A percentile compares a stretch with the other conserved stretches of the same genome.
phyloP scores from a whole-genome alignment of 192 early-diverging fungal species.

The Jimgerdemannia lactiflua region DNA sequence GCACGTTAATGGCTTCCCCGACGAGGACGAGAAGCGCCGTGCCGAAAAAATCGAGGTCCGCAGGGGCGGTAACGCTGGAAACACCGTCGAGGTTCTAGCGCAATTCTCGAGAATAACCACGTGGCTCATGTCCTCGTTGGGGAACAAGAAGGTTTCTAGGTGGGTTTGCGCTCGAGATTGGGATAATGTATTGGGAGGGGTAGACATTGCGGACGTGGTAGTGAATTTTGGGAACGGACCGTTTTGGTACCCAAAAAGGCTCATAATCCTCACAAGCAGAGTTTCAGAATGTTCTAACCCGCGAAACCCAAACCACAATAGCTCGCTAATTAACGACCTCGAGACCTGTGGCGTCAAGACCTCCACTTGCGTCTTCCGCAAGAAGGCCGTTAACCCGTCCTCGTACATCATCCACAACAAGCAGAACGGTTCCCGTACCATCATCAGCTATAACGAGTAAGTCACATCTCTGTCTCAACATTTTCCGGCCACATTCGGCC shows the following conservation, averaged over 20 bases:
- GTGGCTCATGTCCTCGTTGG: conserved; percentile 52
- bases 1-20: conserved; percentile 53
- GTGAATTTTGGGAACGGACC: too few relatives aligned
- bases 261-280: too few relatives aligned
- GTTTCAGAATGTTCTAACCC: too few relatives aligned
- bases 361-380: conserved; percentile 38
- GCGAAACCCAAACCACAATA: conserved; percentile 6
- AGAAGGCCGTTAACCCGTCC: conserved; percentile 21
- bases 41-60: conserved; percentile 55
- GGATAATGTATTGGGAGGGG: neutral
- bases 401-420: conserved; percentile 57
- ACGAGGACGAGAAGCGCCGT: conserved; percentile 59
- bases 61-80: conserved; percentile 63
- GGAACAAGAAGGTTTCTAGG: conserved; percentile 40
- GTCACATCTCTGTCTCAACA: neutral
- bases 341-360: conserved; percentile 41
- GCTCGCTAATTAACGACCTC: conserved; percentile 30
- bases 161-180: conserved; percentile 20
- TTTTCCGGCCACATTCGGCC: too few relatives aligned
- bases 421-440: conserved; percentile 51
- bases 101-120: conserved; percentile 41
- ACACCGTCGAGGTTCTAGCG: conserved; percentile 51
- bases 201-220: too few relatives aligned
- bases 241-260: too few relatives aligned
- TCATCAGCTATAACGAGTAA: conserved; percentile 59